These are phyloP conservation scores for Dysphania ambrosioides DNA, from an alignment of 148 eudicot genomes.

Conservation along the genomic window DNA sequence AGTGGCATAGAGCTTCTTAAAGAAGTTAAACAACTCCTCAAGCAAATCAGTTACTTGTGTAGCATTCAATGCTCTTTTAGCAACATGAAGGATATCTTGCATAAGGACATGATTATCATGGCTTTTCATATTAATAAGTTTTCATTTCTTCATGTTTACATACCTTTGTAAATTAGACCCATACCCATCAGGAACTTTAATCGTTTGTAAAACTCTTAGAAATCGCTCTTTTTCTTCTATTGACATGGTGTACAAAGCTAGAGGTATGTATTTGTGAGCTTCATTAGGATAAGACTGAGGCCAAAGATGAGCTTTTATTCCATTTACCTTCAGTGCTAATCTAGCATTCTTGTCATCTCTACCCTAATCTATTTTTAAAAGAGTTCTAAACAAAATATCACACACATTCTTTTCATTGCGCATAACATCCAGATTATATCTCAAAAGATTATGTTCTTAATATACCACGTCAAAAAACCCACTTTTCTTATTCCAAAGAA, in stretches of 20 bases:
- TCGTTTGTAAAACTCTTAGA: slow-evolving; percentile 6
- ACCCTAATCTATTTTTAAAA: no score
- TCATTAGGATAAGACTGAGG: no score
- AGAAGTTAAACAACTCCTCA: slow-evolving; percentile 5
- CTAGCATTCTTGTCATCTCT: no score
- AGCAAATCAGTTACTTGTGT: slow-evolving; percentile 8
- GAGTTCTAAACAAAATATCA: no score
- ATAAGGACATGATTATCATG: no score
- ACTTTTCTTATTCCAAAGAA: no score
- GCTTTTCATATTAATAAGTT: slow-evolving; percentile 19
- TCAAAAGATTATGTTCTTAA: slow-evolving; percentile 16
- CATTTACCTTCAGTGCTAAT: no score
- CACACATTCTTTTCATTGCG: slow-evolving; percentile 30
- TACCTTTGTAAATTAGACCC: slow-evolving; percentile 21
- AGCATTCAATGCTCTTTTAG: slow-evolving; percentile 9
- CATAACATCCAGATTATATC: slow-evolving; percentile 31
- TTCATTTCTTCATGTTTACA: slow-evolving; percentile 13
- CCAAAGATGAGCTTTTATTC: no score
- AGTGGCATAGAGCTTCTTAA: not conserved
- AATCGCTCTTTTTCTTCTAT: no score
- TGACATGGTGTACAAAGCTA: no score
- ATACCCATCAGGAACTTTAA: slow-evolving; percentile 26
- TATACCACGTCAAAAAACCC: slow-evolving; percentile 22
- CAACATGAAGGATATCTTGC: slow-evolving; percentile 25
- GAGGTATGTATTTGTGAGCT: no score